Base-by-base conservation (phyloP, 2,329 filamentous ascomycete species). In the Epichloe coenophiala region DNA sequence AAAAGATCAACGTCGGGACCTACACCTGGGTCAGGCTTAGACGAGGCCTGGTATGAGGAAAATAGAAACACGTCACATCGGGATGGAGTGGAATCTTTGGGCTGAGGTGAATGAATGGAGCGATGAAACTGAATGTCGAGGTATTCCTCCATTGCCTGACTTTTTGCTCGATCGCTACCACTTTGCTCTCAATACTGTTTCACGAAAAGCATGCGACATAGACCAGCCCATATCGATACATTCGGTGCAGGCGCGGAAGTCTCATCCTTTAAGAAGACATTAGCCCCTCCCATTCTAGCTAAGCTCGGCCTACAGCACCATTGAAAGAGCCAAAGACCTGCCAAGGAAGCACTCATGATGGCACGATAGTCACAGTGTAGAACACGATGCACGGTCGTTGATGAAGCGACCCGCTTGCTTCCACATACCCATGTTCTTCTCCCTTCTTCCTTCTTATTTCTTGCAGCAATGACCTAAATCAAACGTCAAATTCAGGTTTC, bases 11-110 rank as follows among this genome's bases (percentile, higher is more conserved):
- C 50, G 2, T 36, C 49, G 5, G 53, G 50, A 15, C 21, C 31
- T 4, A 47, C 52, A 47, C 43, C 52, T 49, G 49, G 40, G n/a
- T 37, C 52, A 9, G 51, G 54, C 8, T 50, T 62, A 13, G 61
- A 67, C 11, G 67, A 68, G 35, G 54, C 59, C 39, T 69, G 65
- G 65, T 66, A 59, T 45, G 65, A 65, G 7, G 64, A 67, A 23
- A 51, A 47, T 15, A 42, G 38, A 37, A 40, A 45, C n/a, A 44
- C 50, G 3, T 23, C 23, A 12, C 27, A 17, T 11, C 40, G 43
- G 19, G 42, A 35, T 33, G 52, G 41, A 21, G 17, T 47, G 39
- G 51, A 55, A 48, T 47, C 42, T 35, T 36, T 48, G 19, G 50
- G 36, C 37, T 56, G 53, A 55, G 19, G 27, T 45, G 19, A 39